A percentile compares a stretch with the other conserved stretches of the same genome.
Evolutionary conservation across 306 rosid species (phyloP).

Genomic region (Betula pendula): DNA sequence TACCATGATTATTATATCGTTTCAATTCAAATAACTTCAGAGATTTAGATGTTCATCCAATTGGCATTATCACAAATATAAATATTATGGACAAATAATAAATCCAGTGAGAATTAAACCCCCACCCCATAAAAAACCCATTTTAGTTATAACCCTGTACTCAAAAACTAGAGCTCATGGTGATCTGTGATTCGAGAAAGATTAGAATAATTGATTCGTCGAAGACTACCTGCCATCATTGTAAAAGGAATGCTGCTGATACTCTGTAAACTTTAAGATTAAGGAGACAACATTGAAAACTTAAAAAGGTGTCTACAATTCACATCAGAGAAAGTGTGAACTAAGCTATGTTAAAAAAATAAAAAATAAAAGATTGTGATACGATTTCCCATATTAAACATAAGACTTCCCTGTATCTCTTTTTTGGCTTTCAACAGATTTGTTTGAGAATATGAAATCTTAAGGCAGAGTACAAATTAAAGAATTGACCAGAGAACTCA

Average conservation of each 20-base stretch:
- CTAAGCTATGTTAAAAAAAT: not conserved
- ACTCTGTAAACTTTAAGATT: not conserved
- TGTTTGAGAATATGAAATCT: constrained; percentile 1
- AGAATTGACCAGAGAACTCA: constrained; percentile 46
- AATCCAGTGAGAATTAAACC: too few species aligned
- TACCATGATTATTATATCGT: not conserved
- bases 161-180: constrained; percentile 6
- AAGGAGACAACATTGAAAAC: constrained; percentile 1
- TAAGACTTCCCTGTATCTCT: constrained; percentile 1
- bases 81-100: too few species aligned
- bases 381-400: not conserved
- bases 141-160: constrained; percentile 3
- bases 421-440: not conserved
- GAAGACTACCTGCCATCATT: not conserved
- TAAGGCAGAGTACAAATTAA: constrained; percentile 20
- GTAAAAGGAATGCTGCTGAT: not conserved
- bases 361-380: too few species aligned
- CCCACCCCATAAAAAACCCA: constrained; percentile 2
- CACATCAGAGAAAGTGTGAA: not conserved
- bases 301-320: not conserved
- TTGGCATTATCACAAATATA: too few species aligned
- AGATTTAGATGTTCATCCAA: too few species aligned
- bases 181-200: not conserved
- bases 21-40: too few species aligned
- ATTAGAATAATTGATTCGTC: not conserved